phyloP scores from a whole-genome alignment of 2,329 filamentous ascomycete species.

The Helotiales sp. region DNA sequence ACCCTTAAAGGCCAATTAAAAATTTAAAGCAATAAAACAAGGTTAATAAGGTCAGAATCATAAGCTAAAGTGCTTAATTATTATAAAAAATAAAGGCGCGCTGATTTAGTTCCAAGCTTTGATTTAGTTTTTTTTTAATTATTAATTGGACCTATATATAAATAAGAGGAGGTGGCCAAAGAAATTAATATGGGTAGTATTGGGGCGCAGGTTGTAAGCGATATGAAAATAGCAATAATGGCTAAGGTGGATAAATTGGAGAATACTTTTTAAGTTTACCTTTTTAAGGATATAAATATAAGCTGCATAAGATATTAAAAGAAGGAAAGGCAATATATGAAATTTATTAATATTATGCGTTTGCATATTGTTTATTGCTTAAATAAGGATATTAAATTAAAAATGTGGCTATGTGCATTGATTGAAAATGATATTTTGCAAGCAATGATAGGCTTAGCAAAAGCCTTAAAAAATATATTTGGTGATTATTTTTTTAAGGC shows the following conservation, averaged over 20 bases:
- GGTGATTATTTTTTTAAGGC: constrained; percentile 20
- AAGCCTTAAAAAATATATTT: constrained; percentile 20
- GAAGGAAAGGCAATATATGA: not conserved
- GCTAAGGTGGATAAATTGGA: not conserved
- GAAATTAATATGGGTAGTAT: too few relatives aligned
- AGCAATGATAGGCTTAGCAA: not conserved
- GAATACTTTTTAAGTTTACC: not conserved
- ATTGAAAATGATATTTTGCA: not conserved
- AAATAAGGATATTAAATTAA: not conserved
- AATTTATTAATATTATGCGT: not conserved
- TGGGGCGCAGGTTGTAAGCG: too few relatives aligned
- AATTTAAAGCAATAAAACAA: too few relatives aligned
- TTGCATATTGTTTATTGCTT: not conserved
- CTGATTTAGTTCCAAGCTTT: too few relatives aligned
- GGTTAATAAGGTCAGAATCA: too few relatives aligned
- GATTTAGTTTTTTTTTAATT: too few relatives aligned
- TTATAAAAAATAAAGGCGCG: too few relatives aligned
- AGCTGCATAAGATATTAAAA: not conserved
- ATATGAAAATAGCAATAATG: not conserved
- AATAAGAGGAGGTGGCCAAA: too few relatives aligned
- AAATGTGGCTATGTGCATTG: not conserved
- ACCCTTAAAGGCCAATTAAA: too few relatives aligned
- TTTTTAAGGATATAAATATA: not conserved
- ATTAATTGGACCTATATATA: too few relatives aligned
- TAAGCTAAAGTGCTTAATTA: too few relatives aligned